These are phyloP conservation scores for Aurantiochytrium sp. DNA, from an alignment of 108 stramenopile species.

Conservation along the genomic window DNA sequence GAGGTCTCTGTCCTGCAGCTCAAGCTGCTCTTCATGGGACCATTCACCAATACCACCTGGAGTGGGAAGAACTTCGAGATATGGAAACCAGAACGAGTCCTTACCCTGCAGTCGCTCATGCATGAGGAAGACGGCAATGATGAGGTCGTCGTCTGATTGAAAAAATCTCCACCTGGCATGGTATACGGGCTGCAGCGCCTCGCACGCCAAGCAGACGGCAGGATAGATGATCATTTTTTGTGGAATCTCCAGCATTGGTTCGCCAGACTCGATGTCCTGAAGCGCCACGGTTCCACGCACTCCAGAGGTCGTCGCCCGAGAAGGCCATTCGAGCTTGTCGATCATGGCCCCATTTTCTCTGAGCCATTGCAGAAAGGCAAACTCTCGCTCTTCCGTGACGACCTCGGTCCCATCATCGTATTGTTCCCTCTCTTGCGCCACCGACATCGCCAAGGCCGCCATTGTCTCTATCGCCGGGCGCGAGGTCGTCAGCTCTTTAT, in stretches of 20 bases:
- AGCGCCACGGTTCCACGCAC: slow-evolving; percentile 30
- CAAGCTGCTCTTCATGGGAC: slow-evolving; percentile 20
- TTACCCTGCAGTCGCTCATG: slow-evolving; percentile 37
- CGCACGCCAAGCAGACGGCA: not conserved
- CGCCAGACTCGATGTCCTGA: slow-evolving; percentile 26
- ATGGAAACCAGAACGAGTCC: slow-evolving; percentile 47
- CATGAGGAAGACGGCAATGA: slow-evolving; percentile 46
- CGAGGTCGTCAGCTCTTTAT: no score
- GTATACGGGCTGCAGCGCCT: not conserved
- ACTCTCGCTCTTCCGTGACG: not conserved
- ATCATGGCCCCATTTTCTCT: slow-evolving; percentile 18
- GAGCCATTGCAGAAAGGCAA: slow-evolving; percentile 22
- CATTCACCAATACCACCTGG: slow-evolving; percentile 34
- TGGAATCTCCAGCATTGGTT: slow-evolving; percentile 26
- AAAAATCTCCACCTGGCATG: not conserved
- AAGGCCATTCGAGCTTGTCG: slow-evolving; percentile 24
- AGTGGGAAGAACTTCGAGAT: slow-evolving; percentile 38
- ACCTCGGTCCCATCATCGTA: not conserved
- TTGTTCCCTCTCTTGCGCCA: not conserved
- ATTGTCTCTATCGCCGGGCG: no score
- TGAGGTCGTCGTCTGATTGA: slow-evolving; percentile 31
- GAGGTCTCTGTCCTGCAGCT: slow-evolving; percentile 40
- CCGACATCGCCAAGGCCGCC: no score
- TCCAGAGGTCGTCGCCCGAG: not conserved
- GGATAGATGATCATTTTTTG: slow-evolving; percentile 21